Conservation (phyloP, 768 basidiomycete genomes). For the Collybiopsis confluens region DNA sequence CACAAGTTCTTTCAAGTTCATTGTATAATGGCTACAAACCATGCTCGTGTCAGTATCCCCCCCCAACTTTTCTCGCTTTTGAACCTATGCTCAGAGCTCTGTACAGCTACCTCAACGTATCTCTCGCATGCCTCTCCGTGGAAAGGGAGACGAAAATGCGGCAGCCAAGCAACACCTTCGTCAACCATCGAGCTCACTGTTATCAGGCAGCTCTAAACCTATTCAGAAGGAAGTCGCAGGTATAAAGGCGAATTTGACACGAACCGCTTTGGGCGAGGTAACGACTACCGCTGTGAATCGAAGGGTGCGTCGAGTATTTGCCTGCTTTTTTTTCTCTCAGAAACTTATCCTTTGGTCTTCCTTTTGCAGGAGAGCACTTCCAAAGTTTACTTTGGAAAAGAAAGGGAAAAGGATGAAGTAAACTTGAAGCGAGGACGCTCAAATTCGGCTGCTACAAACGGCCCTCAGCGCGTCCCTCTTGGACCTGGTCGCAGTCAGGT, state of each 20-base stretch:
- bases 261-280: conserved; percentile 79
- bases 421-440: conserved; percentile 66
- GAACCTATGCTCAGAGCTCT: not conserved
- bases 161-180: conserved; percentile 56
- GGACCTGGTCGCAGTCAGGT: conserved; percentile 52
- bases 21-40: conserved; percentile 52
- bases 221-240: conserved; percentile 38
- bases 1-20: conserved; percentile 21
- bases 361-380: conserved; percentile 39
- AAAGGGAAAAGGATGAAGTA: conserved; percentile 70
- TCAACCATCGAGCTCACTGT: conserved; percentile 48
- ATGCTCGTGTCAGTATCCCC: conserved; percentile 44
- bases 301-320: conserved; percentile 46
- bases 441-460: conserved; percentile 48
- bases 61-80: conserved; percentile 1
- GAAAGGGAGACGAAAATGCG: conserved; percentile 77
- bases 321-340: not conserved
- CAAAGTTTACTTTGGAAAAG: conserved; percentile 51
- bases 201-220: conserved; percentile 47
- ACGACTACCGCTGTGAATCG: conserved; percentile 73
- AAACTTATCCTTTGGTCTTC: conserved; percentile 12
- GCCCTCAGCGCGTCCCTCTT: conserved; percentile 65
- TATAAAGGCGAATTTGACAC: conserved; percentile 49
- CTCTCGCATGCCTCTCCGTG: conserved; percentile 60
- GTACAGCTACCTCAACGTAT: conserved; percentile 61